Base-by-base conservation (phyloP, 2,329 filamentous ascomycete genomes). In the Macroventuria anomochaeta region DNA sequence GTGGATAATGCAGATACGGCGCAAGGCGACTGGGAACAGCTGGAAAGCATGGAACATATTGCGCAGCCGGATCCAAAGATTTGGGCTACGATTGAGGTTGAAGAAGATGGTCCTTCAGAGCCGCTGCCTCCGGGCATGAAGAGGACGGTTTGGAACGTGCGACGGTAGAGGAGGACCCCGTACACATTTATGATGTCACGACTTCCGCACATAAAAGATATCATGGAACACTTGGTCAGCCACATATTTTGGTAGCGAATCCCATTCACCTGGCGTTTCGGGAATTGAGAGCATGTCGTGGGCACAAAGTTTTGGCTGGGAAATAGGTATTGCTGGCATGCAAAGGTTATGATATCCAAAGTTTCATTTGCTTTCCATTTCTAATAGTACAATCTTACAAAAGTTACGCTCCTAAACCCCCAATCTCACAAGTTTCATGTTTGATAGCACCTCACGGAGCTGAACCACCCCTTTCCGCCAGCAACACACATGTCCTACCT, bases 101-200 rank as follows among this genome's bases (percentile, higher is more conserved):
- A 59, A 23, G 54, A 50, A 13, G 34, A 34, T 3, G 42, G 26
- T 15, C 53, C 54, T 10, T 55, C 54, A 31, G 34, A 20, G 5
- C 48, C 58, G 12, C 40, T 58, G n/a, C 51, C 54, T 23, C 54
- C 64, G 26, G 65, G 67, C 32, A 60, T 68, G 60, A 67, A 57
- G 59, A 72, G 68, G 55, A 70, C 62, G n/a, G 56, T 62, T 2
- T 71, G 67, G 68, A 63, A 70, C 25, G 65, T 72, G 4, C 57
- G 68, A 41, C 66, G 44, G 48, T 67, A 61, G 52, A 57, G 36
- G 18, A 23, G 23, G 3, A 26, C 25, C 10, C 18, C 10, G 26
- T 15, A 12, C 21, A 15, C 40, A 11, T 34, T 17, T 7, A 38
- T 26, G 29, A 28, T 12, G 18, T 32, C 23, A 53, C 11, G 50